Base-by-base conservation (phyloP, 306 rosid genomes). In the Dalbergia cultrata region DNA sequence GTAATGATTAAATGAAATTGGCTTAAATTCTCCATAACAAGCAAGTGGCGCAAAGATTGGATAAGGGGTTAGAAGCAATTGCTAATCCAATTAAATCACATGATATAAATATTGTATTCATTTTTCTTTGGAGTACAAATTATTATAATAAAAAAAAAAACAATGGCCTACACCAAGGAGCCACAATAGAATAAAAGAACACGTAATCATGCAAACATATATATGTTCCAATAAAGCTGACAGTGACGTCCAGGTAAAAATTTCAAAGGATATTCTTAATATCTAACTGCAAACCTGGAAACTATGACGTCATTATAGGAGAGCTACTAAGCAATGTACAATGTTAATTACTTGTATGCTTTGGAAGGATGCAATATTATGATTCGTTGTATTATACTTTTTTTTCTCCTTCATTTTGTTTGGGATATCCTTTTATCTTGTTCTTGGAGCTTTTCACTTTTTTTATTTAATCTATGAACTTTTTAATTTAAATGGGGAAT, bases 231-330 rank as follows among this genome's bases (percentile, higher is more conserved):
- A 56, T 41, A 72, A 41, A n/a, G 39, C 31, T 14, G 80, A 62
- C 70, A 56, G 54, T 11, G 70, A 52, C 56, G 53, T 52, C 63
- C 70, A 19, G 50, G 69, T 52, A 58, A 43, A 61, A 59, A 68
- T 44, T 59, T 8, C 0, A 50, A 84, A 70, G 80, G 79, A 86
- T 79, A 86, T 82, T 79, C 85, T 43, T 75, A 44, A 37, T 64
- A 50, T 75, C 1, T 49, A 9, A 80, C 86, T 19, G 75, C 78
- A 68, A 76, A 83, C 76, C 59, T 63, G 22, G 18, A 70, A 70
- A 62, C 49, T 6, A 5, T 39, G 2, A 44, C 14, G 68, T 76
- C 57, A 50, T 19, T 13, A 64, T 64, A 67, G 64, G 73, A 26
- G 60, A 6, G 9, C 7, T 3, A 41, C 44, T 3, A 3, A 14